Percentiles rank a stretch among this genome's conserved stretches.
Evolutionary conservation across 2,329 filamentous ascomycete genomes (phyloP).

Genomic region (Macrophomina tecta): DNA sequence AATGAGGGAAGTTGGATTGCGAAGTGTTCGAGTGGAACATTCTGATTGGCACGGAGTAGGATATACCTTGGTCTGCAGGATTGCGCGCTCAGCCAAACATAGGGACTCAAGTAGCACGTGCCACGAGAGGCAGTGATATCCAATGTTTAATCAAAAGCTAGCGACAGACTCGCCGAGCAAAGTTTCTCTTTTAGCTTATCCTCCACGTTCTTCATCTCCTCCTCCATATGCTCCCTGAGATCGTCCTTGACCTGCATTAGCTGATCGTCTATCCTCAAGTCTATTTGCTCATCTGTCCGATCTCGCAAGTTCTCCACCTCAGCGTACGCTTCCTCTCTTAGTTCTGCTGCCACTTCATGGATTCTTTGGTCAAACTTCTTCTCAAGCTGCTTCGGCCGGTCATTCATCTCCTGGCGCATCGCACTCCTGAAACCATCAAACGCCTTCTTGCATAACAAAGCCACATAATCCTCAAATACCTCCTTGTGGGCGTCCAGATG

Average conservation of each 20-base stretch:
- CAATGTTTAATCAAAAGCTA: not conserved
- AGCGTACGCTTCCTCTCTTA: not conserved
- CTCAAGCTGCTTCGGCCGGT: not conserved
- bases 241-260: not conserved
- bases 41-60: no score
- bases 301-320: not conserved
- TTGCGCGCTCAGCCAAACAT: not conserved
- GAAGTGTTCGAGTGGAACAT: no score
- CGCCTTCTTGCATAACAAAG: not conserved
- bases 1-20: no score
- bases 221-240: not conserved
- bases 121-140: no score
- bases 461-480: not conserved
- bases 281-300: not conserved
- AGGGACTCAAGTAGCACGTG: no score
- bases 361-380: not conserved
- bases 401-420: constrained; percentile 1
- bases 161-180: not conserved
- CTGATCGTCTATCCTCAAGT: not conserved
- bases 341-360: not conserved
- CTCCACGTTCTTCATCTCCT: constrained; percentile 12
- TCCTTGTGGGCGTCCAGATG: not conserved
- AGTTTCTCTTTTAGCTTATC: constrained; percentile 10
- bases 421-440: constrained; percentile 1
- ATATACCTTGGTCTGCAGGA: no score